Evolutionary conservation across 208 protist species (phyloP).

Genomic region (Trypanosoma lewisi): DNA sequence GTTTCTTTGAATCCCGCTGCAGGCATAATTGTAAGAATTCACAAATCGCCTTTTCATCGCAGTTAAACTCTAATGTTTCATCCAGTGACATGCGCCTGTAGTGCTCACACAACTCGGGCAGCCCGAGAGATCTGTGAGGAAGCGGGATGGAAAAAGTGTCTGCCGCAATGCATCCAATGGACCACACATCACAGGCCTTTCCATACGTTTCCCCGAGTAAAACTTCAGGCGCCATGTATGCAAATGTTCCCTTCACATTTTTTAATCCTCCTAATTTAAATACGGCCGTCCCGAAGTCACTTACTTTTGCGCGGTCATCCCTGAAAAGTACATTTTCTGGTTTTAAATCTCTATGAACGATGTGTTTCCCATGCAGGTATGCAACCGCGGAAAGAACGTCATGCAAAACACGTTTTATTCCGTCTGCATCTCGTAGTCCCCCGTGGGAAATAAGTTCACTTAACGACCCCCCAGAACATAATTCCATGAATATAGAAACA

Average conservation of each 20-base stretch:
- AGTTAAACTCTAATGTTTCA: conserved; percentile 50
- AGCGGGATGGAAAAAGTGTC: conserved; percentile 72
- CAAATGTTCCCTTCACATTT: conserved; percentile 74
- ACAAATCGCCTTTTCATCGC: conserved; percentile 40
- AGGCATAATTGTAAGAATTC: conserved; percentile 65
- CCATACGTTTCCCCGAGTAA: conserved; percentile 86
- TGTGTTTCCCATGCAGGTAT: conserved; percentile 75
- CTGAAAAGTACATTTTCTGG: conserved; percentile 84
- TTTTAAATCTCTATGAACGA: conserved; percentile 86
- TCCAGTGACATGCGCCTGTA: conserved; percentile 56
- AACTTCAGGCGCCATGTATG: conserved; percentile 92
- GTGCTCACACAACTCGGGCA: conserved; percentile 69
- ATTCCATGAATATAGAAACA: conserved; percentile 90
- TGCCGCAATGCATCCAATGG: conserved; percentile 92
- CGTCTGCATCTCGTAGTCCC: conserved; percentile 32
- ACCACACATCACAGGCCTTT: conserved; percentile 94
- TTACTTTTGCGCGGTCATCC: conserved; percentile 63
- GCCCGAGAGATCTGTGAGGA: conserved; percentile 46
- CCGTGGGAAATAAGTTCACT: conserved; percentile 53
- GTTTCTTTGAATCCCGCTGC: conserved; percentile 51
- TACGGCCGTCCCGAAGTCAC: conserved; percentile 82
- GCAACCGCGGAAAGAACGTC: conserved; percentile 71
- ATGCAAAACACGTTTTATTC: conserved; percentile 54
- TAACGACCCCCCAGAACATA: conserved; percentile 76
- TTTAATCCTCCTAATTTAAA: conserved; percentile 44